phyloP scores from a whole-genome alignment of 345 rosid species.

The Diplotaxis tenuifolia region DNA sequence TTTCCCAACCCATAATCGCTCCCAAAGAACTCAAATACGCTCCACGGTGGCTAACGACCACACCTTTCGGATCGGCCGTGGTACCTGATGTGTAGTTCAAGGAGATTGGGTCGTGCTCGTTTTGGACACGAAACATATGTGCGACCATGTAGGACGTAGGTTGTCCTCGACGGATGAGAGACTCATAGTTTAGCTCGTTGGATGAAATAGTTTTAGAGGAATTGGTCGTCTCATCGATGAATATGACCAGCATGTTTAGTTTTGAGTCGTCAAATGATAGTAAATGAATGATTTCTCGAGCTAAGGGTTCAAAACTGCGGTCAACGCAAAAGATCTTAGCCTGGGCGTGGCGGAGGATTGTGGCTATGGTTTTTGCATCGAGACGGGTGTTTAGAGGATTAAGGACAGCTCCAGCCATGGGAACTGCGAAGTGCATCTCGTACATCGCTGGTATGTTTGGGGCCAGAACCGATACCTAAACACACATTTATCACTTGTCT shows the following conservation, averaged over 20 bases:
- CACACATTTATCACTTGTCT: background rate
- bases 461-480: slow-evolving; percentile 78
- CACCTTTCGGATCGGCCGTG: slow-evolving; percentile 72
- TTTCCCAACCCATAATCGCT: slow-evolving; percentile 45
- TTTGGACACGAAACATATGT: slow-evolving; percentile 27
- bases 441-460: slow-evolving; percentile 80
- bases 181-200: slow-evolving; percentile 45
- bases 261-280: slow-evolving; percentile 35
- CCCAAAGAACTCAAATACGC: slow-evolving; percentile 64
- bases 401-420: slow-evolving; percentile 83
- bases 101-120: too few species aligned
- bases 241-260: slow-evolving; percentile 37
- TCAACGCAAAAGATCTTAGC: slow-evolving; percentile 63
- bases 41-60: too few species aligned
- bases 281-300: slow-evolving; percentile 45
- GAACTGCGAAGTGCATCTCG: slow-evolving; percentile 90
- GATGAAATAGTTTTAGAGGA: background rate
- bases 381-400: slow-evolving; percentile 75
- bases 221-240: slow-evolving; percentile 12
- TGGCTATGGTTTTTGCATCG: slow-evolving; percentile 54
- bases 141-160: slow-evolving; percentile 20
- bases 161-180: slow-evolving; percentile 43
- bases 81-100: slow-evolving; percentile 86
- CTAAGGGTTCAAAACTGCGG: slow-evolving; percentile 41
- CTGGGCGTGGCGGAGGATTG: slow-evolving; percentile 53